Evolutionary conservation across 2,329 filamentous ascomycete species (phyloP).

Genomic region (Incumbomyces lentus): DNA sequence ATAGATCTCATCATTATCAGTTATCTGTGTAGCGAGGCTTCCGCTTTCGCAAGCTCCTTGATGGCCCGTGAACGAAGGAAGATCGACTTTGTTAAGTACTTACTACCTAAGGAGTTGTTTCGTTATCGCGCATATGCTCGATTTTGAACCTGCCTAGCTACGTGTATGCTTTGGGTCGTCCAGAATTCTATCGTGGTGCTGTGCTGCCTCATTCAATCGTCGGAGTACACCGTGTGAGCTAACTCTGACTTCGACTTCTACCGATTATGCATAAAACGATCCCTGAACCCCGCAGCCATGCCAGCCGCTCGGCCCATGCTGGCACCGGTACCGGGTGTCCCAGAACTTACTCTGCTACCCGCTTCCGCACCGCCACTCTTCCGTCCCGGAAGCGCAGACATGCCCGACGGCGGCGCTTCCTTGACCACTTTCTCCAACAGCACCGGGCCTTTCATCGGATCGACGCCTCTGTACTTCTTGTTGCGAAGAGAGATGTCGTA

Average conservation of each 20-base stretch:
- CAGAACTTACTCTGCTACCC: constrained; percentile 35
- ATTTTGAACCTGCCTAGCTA: too few relatives aligned
- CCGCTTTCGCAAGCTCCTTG: not conserved
- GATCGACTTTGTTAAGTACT: too few relatives aligned
- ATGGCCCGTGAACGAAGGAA: too few relatives aligned
- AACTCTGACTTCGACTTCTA: not conserved
- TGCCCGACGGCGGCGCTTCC: constrained; percentile 38
- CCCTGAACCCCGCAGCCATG: constrained; percentile 19
- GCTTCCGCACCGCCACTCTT: constrained; percentile 5
- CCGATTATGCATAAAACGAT: constrained; percentile 19
- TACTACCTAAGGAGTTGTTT: too few relatives aligned
- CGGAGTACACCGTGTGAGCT: too few relatives aligned
- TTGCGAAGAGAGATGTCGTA: constrained; percentile 85
- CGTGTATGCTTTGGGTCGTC: too few relatives aligned
- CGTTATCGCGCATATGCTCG: too few relatives aligned
- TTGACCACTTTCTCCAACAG: constrained; percentile 67
- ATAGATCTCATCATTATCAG: too few relatives aligned
- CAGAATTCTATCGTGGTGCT: too few relatives aligned
- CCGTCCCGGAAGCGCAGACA: not conserved
- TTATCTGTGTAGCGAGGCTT: not conserved
- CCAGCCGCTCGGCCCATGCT: constrained; percentile 8
- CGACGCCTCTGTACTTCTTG: constrained; percentile 87
- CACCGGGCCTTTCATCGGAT: constrained; percentile 77
- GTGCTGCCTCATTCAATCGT: too few relatives aligned
- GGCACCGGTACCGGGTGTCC: constrained; percentile 23